phyloP scores from a whole-genome alignment of 2,329 filamentous ascomycete species.

The Fusarium neocosmosporiellum region DNA sequence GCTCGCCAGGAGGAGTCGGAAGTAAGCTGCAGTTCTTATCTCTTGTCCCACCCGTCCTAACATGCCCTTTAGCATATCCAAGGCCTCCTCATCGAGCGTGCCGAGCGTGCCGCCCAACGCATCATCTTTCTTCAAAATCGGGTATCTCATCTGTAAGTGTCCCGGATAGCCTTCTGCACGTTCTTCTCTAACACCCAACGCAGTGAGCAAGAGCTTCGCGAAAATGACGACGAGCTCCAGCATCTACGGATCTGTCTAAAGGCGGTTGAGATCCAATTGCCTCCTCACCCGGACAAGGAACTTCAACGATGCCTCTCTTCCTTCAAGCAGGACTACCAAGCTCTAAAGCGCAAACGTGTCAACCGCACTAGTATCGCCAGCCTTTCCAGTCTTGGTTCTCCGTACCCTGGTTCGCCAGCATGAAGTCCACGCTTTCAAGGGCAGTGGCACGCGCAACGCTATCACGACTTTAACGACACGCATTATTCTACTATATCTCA shows the following conservation, averaged over 20 bases:
- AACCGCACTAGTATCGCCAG: conserved; percentile 46
- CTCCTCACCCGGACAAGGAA: conserved; percentile 64
- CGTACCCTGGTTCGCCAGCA: conserved; percentile 40
- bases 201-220: conserved; percentile 66
- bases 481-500: conserved; percentile 26
- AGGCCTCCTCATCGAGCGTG: conserved; percentile 66
- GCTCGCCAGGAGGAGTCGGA: conserved; percentile 70
- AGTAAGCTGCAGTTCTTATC: conserved; percentile 49
- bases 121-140: conserved; percentile 71
- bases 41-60: conserved; percentile 40
- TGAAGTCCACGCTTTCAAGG: conserved; percentile 12
- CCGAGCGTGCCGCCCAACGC: conserved; percentile 67
- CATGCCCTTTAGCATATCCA: conserved; percentile 66
- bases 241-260: conserved; percentile 72
- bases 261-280: conserved; percentile 70
- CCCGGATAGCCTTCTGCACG: no score
- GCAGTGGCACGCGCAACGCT: conserved; percentile 26
- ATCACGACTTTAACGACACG: conserved; percentile 37
- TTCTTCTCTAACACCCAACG: conserved; percentile 17
- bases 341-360: conserved; percentile 60
- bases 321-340: conserved; percentile 70
- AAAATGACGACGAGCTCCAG: conserved; percentile 69
- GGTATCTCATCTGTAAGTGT: conserved; percentile 65
- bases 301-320: conserved; percentile 68
- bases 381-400: conserved; percentile 42